Base-by-base conservation (phyloP, 306 rosid genomes). In the Luffa acutangula region DNA sequence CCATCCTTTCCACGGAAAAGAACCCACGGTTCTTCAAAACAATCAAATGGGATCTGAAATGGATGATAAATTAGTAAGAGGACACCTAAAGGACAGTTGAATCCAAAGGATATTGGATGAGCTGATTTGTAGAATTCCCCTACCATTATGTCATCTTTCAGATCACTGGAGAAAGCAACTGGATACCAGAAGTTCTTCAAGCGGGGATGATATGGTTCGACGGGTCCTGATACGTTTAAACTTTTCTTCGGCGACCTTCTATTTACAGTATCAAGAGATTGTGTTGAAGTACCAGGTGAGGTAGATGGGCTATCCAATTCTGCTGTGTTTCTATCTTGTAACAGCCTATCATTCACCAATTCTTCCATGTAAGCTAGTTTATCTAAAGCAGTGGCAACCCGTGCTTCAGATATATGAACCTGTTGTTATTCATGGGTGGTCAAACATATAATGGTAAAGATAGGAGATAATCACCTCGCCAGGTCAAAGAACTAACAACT, bases 181-280 rank as follows among this genome's bases (percentile, higher is more conserved):
- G 99, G 99, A 81, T 91, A 96, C 99, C 99, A 96, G 85, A 93
- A 96, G 83, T 96, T 96, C 94, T 90, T 96, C 89, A 96, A 81
- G 7, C 82, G 85, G 13, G 98, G 94, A 89, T 93, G 92, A 85
- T 93, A 96, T 31, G 93, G 84, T 81, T 90, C 89, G 81, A 93
- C 93, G 0, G 98, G 99, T 75, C 99, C 99, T 10, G 99, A 96
- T 13, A 96, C 89, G 2, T 96, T 82, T 87, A 96, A 85, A 81
- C 88, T 84, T 89, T 87, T 96, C 82, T 77, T 82, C 0, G 88
- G 83, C 36, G 37, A 15, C 79, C 88, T 85, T 65, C 85, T 81
- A 74, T 79, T 85, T 25, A 78, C 82, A 3, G 41, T 39, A 78
- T 77, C 85, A 33, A 74, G 54, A 78, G 89, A 77, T 79, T 87